Evolutionary conservation across 805 yeast genomes (phyloP).

Genomic region (Yamadazyma sp.): DNA sequence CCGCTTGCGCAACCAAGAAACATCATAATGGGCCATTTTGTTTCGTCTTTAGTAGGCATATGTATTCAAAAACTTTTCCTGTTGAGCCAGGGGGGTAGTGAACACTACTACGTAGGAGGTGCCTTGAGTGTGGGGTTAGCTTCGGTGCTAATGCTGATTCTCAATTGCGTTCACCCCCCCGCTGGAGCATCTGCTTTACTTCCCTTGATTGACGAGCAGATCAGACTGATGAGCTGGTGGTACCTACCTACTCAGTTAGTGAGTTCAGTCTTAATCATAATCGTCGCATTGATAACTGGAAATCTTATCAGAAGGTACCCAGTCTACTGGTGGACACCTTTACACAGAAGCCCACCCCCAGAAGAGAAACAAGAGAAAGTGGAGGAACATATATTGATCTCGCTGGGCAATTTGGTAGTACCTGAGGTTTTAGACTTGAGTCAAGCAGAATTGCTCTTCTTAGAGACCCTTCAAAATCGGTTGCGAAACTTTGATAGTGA

Average conservation of each 20-base stretch:
- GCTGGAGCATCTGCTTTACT: slow-evolving; percentile 69
- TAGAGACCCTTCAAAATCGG: slow-evolving; percentile 22
- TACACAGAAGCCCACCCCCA: slow-evolving; percentile 10
- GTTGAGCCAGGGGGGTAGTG: slow-evolving; percentile 41
- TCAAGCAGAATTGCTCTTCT: slow-evolving; percentile 29
- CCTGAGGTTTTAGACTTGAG: slow-evolving; percentile 25
- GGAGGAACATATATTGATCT: slow-evolving; percentile 6
- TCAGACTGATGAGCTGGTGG: slow-evolving; percentile 63
- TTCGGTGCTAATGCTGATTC: slow-evolving; percentile 52
- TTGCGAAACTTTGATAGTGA: slow-evolving; percentile 7
- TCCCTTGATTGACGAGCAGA: slow-evolving; percentile 48
- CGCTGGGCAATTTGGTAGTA: slow-evolving; percentile 10
- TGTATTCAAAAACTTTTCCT: slow-evolving; percentile 54
- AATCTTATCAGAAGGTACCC: slow-evolving; percentile 58
- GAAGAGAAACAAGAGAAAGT: slow-evolving; percentile 3
- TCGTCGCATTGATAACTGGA: slow-evolving; percentile 53
- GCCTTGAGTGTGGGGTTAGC: slow-evolving; percentile 56
- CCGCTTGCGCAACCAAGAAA: slow-evolving; percentile 70
- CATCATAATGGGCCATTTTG: slow-evolving; percentile 54
- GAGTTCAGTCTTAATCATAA: slow-evolving; percentile 46
- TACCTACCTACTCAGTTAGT: slow-evolving; percentile 56
- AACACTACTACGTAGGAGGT: slow-evolving; percentile 56
- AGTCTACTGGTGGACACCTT: slow-evolving; percentile 57
- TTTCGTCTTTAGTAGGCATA: slow-evolving; percentile 53
- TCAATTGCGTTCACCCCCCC: slow-evolving; percentile 67